Conservation (phyloP, 2,329 filamentous ascomycete genomes). For the Pestalotiopsis sp. region DNA sequence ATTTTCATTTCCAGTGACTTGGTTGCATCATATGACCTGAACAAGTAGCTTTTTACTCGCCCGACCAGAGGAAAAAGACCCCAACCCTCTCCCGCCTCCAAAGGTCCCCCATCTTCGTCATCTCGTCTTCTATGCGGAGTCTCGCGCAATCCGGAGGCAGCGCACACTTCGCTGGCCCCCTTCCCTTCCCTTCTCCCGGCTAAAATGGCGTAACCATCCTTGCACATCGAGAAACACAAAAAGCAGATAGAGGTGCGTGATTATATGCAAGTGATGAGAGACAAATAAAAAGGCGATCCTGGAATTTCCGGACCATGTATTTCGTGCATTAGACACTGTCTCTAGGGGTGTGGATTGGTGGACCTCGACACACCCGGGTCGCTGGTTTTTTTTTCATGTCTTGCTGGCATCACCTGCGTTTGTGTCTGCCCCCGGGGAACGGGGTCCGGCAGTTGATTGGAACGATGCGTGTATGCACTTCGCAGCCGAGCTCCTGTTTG, state of each 20-base stretch:
- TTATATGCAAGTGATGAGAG: not conserved
- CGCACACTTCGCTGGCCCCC: not conserved
- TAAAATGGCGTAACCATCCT: slow-evolving; percentile 8
- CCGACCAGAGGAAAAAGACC: not conserved
- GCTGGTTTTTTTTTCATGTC: not conserved
- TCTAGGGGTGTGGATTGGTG: not conserved
- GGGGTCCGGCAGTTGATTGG: not conserved
- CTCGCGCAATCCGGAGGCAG: not conserved
- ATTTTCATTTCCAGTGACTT: not conserved
- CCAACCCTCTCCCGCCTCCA: not conserved
- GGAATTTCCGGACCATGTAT: not conserved
- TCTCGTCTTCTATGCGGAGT: not conserved
- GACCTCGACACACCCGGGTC: not conserved
- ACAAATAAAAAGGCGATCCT: not conserved
- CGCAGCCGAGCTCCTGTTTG: not conserved
- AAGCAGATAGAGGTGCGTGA: not conserved
- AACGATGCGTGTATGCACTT: not conserved
- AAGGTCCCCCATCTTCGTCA: not conserved
- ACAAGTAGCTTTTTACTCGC: not conserved
- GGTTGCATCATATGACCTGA: not conserved
- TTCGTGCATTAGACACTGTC: not conserved
- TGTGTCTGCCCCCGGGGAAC: not conserved
- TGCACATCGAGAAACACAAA: not conserved
- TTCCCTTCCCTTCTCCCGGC: not conserved
- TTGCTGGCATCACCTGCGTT: not conserved